Evolutionary conservation across 805 yeast genomes (phyloP), one percentile per base, ranked within the genome.

Genomic region (Hanseniaspora nectarophila): DNA sequence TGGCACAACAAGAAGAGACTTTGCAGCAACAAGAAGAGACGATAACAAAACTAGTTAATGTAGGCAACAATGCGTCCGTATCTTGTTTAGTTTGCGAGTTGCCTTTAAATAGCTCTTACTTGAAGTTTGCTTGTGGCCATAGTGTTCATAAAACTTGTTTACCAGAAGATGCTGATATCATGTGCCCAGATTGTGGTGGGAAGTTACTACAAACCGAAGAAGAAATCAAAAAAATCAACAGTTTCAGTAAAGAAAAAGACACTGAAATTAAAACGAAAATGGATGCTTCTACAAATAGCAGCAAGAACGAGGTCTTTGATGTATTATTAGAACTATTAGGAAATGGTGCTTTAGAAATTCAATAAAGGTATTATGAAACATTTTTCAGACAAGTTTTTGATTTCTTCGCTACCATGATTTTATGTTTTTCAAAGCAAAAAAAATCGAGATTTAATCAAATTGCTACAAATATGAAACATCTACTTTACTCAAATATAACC

Each of bases 41-140:
- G 43, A 90, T 89, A 65, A 77, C 76, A 53, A 60, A 65, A 1
- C 96, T 89, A 60, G 74, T 88, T 0, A 71, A n/a, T 77, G 55
- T 1, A 61, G 67, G 63, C 1, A 56, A 56, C 33, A 49, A 81
- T 3, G 86, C 81, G 58, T 76, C 77, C 56, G 73, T 79, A 26
- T 71, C 70, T 34, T 89, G 96, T 61, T 69, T 77, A 13, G 72
- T 77, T 16, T 89, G 96, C 62, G 70, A 75, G 9, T 68, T 74
- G 40, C 73, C 76, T 12, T 67, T 90, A 20, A 94, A 85, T 54
- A 72, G 81, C 39, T 97, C 97, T 0, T 74, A 82, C 2, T 76
- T 85, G 0, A 94, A 85, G 59, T 92, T 90, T 69, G 76, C 79
- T 56, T 92, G 98, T 68, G 73, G 74, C 29, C 98, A 92, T 61